Evolutionary conservation across 768 basidiomycete species (phyloP).

Genomic region (Amanita rimosa): DNA sequence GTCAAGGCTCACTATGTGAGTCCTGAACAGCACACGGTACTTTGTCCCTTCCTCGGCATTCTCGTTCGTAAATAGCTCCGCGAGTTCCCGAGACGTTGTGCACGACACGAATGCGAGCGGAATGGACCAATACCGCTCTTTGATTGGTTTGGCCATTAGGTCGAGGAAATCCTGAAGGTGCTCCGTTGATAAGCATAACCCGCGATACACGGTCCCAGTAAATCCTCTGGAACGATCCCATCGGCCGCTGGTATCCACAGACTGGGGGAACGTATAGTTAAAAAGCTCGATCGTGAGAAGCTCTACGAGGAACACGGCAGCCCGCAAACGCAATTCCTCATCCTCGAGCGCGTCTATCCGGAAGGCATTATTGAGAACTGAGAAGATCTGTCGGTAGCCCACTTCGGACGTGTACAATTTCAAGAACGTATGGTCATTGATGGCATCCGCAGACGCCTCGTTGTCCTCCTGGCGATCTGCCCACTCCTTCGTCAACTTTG

Average conservation of each 20-base stretch:
- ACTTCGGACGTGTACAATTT: conserved; percentile 12
- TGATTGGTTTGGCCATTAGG: conserved; percentile 11
- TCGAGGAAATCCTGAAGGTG: conserved; percentile 10
- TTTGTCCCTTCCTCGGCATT: conserved; percentile 1
- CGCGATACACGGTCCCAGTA: conserved; percentile 12
- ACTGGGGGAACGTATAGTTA: conserved; percentile 11
- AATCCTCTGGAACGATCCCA: conserved; percentile 5
- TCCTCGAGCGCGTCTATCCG: conserved; percentile 7
- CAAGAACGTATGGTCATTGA: conserved; percentile 10
- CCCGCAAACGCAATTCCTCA: conserved; percentile 8
- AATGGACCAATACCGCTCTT: conserved; percentile 14
- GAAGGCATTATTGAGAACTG: conserved; percentile 11
- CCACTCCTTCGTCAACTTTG: conserved; percentile 11
- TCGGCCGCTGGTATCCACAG: neutral
- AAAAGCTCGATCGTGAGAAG: conserved; percentile 15
- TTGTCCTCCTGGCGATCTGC: conserved; percentile 7
- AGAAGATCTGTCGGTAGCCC: conserved; percentile 13
- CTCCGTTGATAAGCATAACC: conserved; percentile 9
- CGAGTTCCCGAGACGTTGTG: conserved; percentile 9
- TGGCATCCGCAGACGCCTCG: neutral
- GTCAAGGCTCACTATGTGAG: conserved; percentile 12
- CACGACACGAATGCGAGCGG: conserved; percentile 13
- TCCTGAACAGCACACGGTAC: conserved; percentile 11
- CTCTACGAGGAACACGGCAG: conserved; percentile 14
- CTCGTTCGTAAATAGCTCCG: conserved; percentile 9